Evolutionary conservation across 2,329 filamentous ascomycete species (phyloP), one percentile per base, ranked within the genome.

Genomic region (Pseudogymnoascus sp.): DNA sequence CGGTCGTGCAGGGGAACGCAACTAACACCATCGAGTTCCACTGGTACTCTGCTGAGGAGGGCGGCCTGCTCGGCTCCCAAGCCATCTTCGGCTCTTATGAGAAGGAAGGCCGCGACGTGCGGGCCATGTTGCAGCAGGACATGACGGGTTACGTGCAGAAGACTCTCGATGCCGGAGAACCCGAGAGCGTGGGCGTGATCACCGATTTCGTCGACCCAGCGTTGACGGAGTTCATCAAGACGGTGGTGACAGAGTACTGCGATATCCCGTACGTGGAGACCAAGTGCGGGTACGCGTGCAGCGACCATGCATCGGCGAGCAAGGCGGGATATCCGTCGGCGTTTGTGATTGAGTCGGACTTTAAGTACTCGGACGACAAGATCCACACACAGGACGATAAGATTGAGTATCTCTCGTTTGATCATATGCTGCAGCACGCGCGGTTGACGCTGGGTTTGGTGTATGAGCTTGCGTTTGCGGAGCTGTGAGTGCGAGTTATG

Each of bases 111-210:
- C 84, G 88, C 26, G 86, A 93, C 68, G 83, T 98, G 75, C 96
- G 93, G 78, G 93, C 93, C 35, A 98, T 98, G 95, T 84, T 98
- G 62, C 93, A 98, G 79, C 93, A 98, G 77, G 93, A 98, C 76
- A 98, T 98, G 93, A 96, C 91, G 1, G 93, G 93, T 16, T 97
- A 89, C 74, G 84, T 92, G 4, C 86, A 93, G 74, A 88, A 87
- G 71, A 96, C 92, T 0, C 78, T 95, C 19, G 89, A 95, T 68
- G 88, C 90, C 2, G 92, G 92, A 64, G 82, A 90, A 75, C 83
- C 86, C 4, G 93, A 97, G 80, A 89, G 87, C 53, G 90, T 98
- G 2, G 93, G 93, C 46, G 90, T 98, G 61, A 96, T 98, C 71
- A 92, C 90, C 4, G 93, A 98, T 76, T 97, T 83, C 70, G 93